A percentile compares a stretch with the other conserved stretches of the same genome.
These are phyloP conservation scores for Millerozyma miso DNA, from an alignment of 805 yeast genomes.

Conservation along the genomic window DNA sequence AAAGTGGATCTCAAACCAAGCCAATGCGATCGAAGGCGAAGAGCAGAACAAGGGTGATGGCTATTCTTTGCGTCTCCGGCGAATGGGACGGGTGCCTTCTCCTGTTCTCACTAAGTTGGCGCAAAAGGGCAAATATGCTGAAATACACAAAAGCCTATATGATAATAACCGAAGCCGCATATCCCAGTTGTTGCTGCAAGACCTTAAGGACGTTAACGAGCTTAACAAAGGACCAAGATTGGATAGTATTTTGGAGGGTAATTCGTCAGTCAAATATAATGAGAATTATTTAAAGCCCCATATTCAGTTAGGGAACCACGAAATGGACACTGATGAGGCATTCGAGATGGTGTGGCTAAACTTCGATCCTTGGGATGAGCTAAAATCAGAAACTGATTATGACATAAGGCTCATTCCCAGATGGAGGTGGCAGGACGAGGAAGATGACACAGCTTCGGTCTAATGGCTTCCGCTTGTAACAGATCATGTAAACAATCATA, in stretches of 20 bases:
- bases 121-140: slow-evolving; percentile 22
- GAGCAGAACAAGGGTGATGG: not conserved
- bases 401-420: slow-evolving; percentile 37
- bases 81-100: not conserved
- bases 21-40: slow-evolving; percentile 8
- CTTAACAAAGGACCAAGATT: slow-evolving; percentile 33
- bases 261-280: slow-evolving; percentile 17
- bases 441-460: not conserved
- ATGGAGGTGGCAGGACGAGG: slow-evolving; percentile 10
- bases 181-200: slow-evolving; percentile 17
- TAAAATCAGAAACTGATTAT: slow-evolving; percentile 33
- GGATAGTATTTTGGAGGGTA: slow-evolving; percentile 32
- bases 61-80: not conserved
- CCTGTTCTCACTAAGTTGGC: slow-evolving; percentile 11
- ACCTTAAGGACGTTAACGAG: slow-evolving; percentile 30
- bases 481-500: slow-evolving; percentile 4
- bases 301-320: slow-evolving; percentile 33
- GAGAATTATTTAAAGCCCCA: slow-evolving; percentile 31
- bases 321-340: slow-evolving; percentile 36
- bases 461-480: too few species aligned
- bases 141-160: slow-evolving; percentile 24
- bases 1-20: slow-evolving; percentile 12
- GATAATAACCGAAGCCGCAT: slow-evolving; percentile 19
- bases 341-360: slow-evolving; percentile 41
- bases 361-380: slow-evolving; percentile 45